phyloP scores from a whole-genome alignment of 495 filamentous ascomycete species.

The Trichoderma gamsii region DNA sequence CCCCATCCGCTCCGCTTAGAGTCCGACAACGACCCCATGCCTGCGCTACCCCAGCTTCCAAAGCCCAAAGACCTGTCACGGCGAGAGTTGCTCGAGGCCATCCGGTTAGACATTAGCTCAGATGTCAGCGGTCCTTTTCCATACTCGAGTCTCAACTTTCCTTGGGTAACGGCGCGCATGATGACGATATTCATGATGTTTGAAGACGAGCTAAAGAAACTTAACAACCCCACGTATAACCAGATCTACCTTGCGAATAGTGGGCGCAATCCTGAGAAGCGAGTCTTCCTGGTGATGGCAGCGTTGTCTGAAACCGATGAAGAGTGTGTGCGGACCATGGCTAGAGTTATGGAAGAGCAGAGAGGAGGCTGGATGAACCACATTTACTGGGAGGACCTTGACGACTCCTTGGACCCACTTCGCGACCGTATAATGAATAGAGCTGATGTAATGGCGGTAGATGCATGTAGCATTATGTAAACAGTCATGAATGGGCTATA shows the following conservation, averaged over 20 bases:
- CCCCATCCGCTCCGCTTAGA: not conserved
- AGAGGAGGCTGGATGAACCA: not conserved
- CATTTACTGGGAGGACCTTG: not conserved
- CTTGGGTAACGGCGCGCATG: too few species aligned
- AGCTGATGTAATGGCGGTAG: not conserved
- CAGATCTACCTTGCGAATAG: too few species aligned
- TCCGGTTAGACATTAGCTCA: not conserved
- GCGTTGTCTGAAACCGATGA: too few species aligned
- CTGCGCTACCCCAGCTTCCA: not conserved
- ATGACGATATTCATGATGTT: too few species aligned
- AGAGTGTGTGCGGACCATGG: not conserved
- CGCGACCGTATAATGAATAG: too few species aligned
- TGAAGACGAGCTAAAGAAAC: too few species aligned
- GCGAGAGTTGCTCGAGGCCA: not conserved
- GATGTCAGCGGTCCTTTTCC: too few species aligned
- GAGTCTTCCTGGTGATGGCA: too few species aligned
- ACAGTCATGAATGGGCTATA: not conserved
- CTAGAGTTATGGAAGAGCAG: not conserved
- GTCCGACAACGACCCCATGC: not conserved
- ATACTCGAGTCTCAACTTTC: too few species aligned
- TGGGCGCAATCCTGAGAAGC: too few species aligned
- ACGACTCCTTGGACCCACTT: too few species aligned
- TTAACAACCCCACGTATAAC: too few species aligned
- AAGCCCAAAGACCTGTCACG: not conserved
- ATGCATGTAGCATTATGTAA: not conserved